A percentile compares a stretch with the other conserved stretches of the same genome.
Conservation (phyloP, 2,329 filamentous ascomycete species). For the Akanthomyces dipterigenus region DNA sequence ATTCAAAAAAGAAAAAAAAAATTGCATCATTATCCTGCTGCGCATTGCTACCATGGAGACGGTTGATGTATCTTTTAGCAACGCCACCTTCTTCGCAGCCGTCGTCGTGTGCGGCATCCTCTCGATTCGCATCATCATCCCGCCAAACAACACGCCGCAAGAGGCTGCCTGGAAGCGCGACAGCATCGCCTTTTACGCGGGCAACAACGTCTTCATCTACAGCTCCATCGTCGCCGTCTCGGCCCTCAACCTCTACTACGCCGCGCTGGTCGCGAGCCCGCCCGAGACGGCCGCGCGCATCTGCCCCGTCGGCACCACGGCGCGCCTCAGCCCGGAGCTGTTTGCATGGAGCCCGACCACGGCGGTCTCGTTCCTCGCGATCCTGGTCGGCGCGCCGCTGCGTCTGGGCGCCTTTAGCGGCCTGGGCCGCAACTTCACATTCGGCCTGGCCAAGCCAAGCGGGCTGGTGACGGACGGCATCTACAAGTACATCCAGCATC, state of each 20-base stretch:
- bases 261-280: neutral
- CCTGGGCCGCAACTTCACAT: conserved; percentile 48
- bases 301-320: neutral
- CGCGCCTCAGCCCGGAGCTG: conserved; percentile 20
- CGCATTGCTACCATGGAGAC: neutral
- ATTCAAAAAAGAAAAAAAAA: neutral
- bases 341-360: conserved; percentile 28
- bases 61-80: neutral
- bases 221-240: neutral
- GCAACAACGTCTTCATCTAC: neutral
- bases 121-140: neutral
- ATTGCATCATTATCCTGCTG: neutral
- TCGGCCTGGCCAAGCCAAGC: conserved; percentile 40
- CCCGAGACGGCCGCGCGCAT: neutral
- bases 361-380: conserved; percentile 22
- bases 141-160: neutral
- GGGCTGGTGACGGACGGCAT: conserved; percentile 38
- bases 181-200: neutral
- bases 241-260: neutral
- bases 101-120: neutral
- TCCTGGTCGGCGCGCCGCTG: conserved; percentile 25
- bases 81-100: neutral
- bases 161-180: neutral
- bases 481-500: conserved; percentile 44
- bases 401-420: conserved; percentile 33